phyloP scores from a whole-genome alignment of 345 rosid species.

The Luvunga scandens region DNA sequence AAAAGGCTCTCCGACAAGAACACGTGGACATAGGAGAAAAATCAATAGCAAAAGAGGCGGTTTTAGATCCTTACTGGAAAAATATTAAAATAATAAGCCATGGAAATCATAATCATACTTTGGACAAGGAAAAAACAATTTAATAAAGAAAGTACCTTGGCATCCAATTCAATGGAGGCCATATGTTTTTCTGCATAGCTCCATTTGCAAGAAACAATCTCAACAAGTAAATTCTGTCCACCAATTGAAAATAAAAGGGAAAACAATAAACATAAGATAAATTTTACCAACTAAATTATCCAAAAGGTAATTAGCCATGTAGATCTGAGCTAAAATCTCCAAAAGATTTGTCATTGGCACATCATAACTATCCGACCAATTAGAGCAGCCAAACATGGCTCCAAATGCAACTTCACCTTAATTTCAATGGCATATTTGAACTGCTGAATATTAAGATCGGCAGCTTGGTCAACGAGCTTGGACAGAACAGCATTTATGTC shows the following conservation, averaged over 20 bases:
- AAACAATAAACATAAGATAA: neutral
- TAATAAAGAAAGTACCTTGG: constrained; percentile 48
- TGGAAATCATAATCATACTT: neutral
- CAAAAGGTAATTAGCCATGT: neutral
- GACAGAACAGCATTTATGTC: constrained; percentile 60
- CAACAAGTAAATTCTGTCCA: constrained; percentile 56
- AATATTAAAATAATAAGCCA: neutral
- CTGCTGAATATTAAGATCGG: constrained; percentile 47
- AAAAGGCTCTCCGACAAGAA: neutral
- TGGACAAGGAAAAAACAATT: neutral
- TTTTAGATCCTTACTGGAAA: neutral
- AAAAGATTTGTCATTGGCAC: neutral
- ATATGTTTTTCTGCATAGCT: constrained; percentile 55
- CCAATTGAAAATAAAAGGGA: neutral
- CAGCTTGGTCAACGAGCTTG: constrained; percentile 59
- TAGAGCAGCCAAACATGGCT: neutral
- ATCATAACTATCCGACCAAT: neutral
- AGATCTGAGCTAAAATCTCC: neutral
- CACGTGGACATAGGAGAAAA: neutral
- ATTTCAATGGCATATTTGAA: constrained; percentile 43
- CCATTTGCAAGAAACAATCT: constrained; percentile 59
- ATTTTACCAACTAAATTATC: constrained; percentile 4
- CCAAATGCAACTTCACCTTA: constrained; percentile 43
- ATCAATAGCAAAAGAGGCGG: neutral
- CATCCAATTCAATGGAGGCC: constrained; percentile 71